These are phyloP conservation scores for Ogataea polymorpha DNA, from an alignment of 805 yeast species.

Conservation along the genomic window DNA sequence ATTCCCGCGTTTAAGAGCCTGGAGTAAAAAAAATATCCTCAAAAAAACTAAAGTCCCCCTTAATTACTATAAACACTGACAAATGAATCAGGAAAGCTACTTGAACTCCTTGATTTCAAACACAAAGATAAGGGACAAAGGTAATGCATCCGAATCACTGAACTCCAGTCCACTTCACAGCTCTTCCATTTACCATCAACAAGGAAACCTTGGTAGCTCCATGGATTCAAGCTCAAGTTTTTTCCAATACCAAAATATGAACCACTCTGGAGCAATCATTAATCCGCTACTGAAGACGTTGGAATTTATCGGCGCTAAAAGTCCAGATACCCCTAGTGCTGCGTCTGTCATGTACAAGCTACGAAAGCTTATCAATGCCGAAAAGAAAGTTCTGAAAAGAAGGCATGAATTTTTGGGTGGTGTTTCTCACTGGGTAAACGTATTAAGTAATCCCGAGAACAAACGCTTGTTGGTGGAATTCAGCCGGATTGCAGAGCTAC, in stretches of 20 bases:
- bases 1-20: not conserved
- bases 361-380: conserved; percentile 37
- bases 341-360: conserved; percentile 34
- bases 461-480: conserved; percentile 40
- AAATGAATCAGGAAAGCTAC: conserved; percentile 15
- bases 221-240: conserved; percentile 18
- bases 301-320: conserved; percentile 26
- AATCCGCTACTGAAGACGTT: conserved; percentile 24
- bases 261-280: conserved; percentile 20
- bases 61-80: not conserved
- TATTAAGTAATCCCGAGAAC: conserved; percentile 39
- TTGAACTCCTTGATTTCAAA: conserved; percentile 18
- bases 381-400: conserved; percentile 36
- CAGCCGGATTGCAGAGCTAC: conserved; percentile 36
- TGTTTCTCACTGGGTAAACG: conserved; percentile 40
- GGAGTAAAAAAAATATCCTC: conserved; percentile 1
- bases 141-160: conserved; percentile 16
- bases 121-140: conserved; percentile 13
- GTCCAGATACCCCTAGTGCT: conserved; percentile 27
- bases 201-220: conserved; percentile 14
- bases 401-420: conserved; percentile 40
- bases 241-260: conserved; percentile 21
- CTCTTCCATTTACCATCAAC: conserved; percentile 19
- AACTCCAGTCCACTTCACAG: conserved; percentile 24
- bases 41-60: not conserved